Percentiles rank a stretch among this genome's conserved stretches.
phyloP scores from a whole-genome alignment of 2,329 filamentous ascomycete species.

The Aspergillus sp. region DNA sequence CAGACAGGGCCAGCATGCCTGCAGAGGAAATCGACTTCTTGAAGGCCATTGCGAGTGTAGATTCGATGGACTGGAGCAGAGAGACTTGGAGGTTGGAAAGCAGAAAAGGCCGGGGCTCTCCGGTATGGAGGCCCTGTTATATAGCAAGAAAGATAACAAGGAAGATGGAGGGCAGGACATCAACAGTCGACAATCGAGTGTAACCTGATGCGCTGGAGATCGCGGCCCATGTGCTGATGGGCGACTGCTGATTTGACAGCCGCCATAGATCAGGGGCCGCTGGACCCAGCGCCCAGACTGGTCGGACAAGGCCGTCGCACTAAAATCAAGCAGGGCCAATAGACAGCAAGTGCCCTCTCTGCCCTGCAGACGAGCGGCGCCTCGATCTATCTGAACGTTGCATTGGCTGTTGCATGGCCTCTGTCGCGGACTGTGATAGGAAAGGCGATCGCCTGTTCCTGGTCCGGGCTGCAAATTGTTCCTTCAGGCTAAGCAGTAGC shows the following conservation, averaged over 20 bases:
- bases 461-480: slow-evolving; percentile 7
- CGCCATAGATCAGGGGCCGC: not conserved
- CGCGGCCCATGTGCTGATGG: slow-evolving; percentile 31
- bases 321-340: slow-evolving; percentile 15
- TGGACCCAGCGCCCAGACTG: not conserved
- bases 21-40: slow-evolving; percentile 15
- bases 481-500: not conserved
- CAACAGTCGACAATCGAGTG: not conserved
- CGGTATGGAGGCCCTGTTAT: not conserved
- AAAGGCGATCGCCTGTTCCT: not conserved
- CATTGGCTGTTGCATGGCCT: slow-evolving; percentile 11
- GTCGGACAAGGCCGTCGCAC: not conserved
- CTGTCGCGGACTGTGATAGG: slow-evolving; percentile 3
- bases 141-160: slow-evolving; percentile 8
- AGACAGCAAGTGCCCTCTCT: slow-evolving; percentile 2
- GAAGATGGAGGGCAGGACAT: slow-evolving; percentile 1
- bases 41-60: slow-evolving; percentile 18
- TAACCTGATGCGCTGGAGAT: slow-evolving; percentile 5
- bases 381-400: slow-evolving; percentile 18
- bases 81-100: not conserved
- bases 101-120: not conserved
- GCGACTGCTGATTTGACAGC: slow-evolving; percentile 25
- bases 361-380: slow-evolving; percentile 3
- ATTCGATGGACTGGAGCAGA: not conserved
- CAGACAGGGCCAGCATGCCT: slow-evolving; percentile 26